phyloP scores from a whole-genome alignment of 1,284 basidiomycete species.

The Xerocomus nothofagi region DNA sequence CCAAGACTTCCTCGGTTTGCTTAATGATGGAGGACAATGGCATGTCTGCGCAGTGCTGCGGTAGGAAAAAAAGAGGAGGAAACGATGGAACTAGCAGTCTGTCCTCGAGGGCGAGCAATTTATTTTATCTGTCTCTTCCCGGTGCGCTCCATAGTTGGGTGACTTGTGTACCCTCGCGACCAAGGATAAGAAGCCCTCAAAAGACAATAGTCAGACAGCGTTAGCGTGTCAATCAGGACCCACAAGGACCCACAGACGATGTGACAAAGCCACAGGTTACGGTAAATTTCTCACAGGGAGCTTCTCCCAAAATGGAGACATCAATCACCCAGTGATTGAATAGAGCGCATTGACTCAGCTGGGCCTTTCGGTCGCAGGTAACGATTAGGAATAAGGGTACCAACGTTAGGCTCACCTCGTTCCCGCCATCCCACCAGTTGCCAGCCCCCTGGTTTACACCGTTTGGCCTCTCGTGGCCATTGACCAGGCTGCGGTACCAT shows the following conservation, averaged over 20 bases:
- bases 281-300: neutral
- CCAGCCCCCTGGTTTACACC: neutral
- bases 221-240: constrained; percentile 16
- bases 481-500: no score
- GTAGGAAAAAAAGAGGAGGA: neutral
- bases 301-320: no score
- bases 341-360: no score
- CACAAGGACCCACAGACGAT: constrained; percentile 19
- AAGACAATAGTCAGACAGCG: constrained; percentile 17
- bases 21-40: constrained; percentile 1
- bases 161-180: constrained; percentile 20
- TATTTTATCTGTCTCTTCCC: constrained; percentile 17
- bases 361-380: no score
- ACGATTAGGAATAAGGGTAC: no score
- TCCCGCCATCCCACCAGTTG: no score
- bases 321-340: no score
- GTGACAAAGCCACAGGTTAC: no score
- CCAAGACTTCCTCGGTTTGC: constrained; percentile 1
- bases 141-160: constrained; percentile 2
- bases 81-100: neutral
- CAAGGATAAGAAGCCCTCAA: constrained; percentile 14
- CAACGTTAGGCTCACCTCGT: no score
- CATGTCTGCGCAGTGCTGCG: constrained; percentile 9
- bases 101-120: constrained; percentile 6
- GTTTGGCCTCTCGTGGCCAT: neutral